Conservation (phyloP, 2,329 filamentous ascomycete species). For the Ascochyta clinopodiicola region DNA sequence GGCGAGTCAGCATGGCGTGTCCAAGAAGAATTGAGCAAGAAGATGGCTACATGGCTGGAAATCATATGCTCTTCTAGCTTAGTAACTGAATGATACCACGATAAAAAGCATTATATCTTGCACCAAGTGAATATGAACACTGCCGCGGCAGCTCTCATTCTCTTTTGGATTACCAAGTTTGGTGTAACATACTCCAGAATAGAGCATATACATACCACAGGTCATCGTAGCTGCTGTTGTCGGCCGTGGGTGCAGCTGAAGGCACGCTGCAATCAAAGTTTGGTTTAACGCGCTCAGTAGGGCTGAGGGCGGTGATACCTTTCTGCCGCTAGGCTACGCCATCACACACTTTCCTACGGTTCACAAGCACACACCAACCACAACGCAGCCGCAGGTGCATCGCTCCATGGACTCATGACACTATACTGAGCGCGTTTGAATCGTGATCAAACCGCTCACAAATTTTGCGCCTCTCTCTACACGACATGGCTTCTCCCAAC, state of each 20-base stretch:
- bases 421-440: conserved; percentile 2
- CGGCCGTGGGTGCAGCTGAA: no score
- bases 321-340: conserved; percentile 15
- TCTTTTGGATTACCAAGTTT: neutral
- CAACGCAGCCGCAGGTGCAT: neutral
- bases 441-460: conserved; percentile 6
- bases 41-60: conserved; percentile 18
- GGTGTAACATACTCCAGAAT: neutral
- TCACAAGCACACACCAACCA: neutral
- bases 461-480: no score
- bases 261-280: no score
- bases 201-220: no score
- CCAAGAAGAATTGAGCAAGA: conserved; percentile 26
- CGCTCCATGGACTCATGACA: conserved; percentile 4
- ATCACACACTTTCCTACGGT: conserved; percentile 1
- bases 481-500: conserved; percentile 38
- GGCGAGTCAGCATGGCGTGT: neutral
- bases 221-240: no score
- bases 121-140: neutral
- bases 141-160: neutral
- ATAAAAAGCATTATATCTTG: neutral
- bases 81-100: conserved; percentile 37
- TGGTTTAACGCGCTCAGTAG: neutral
- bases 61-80: conserved; percentile 30
- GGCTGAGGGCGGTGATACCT: conserved; percentile 8